These are phyloP conservation scores for Aureobasidium sp. DNA, from an alignment of 2,329 filamentous ascomycete genomes.

Conservation along the genomic window DNA sequence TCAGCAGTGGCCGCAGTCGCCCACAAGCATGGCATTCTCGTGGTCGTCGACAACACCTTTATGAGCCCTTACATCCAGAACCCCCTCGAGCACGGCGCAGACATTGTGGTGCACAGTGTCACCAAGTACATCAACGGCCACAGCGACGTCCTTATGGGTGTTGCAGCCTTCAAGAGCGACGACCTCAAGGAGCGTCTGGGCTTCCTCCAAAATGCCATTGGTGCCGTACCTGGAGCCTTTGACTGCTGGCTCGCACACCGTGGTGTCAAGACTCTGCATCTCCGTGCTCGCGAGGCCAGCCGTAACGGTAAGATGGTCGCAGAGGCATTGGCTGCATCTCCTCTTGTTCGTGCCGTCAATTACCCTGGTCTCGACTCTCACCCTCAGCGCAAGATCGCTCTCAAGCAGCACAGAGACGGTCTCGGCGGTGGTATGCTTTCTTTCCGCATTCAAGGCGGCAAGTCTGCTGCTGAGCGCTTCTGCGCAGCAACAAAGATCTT, in stretches of 20 bases:
- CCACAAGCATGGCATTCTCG: conserved; percentile 80
- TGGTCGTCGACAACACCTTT: conserved; percentile 99
- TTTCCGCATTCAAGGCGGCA: conserved; percentile 86
- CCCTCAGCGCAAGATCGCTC: conserved; percentile 74
- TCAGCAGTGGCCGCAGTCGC: conserved; percentile 74
- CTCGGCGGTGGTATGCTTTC: conserved; percentile 97
- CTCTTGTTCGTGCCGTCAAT: conserved; percentile 82
- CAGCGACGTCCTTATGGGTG: conserved; percentile 93
- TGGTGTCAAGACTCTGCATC: conserved; percentile 91
- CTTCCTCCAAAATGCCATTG: conserved; percentile 96
- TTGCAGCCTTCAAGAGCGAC: conserved; percentile 88
- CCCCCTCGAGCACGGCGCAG: conserved; percentile 86
- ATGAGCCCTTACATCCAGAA: conserved; percentile 95
- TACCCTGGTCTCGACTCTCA: conserved; percentile 89
- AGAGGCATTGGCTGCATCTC: conserved; percentile 66
- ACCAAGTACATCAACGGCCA: conserved; percentile 99
- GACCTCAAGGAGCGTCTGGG: conserved; percentile 67
- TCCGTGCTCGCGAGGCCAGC: conserved; percentile 79
- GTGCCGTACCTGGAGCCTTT: conserved; percentile 88
- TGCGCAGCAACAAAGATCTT: conserved; percentile 86
- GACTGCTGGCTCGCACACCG: conserved; percentile 98
- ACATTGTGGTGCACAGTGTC: conserved; percentile 91
- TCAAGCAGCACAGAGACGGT: conserved; percentile 86
- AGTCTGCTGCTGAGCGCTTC: conserved; percentile 81
- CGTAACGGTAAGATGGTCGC: conserved; percentile 76